phyloP scores from a whole-genome alignment of 768 basidiomycete species.

The Suillus discolor region DNA sequence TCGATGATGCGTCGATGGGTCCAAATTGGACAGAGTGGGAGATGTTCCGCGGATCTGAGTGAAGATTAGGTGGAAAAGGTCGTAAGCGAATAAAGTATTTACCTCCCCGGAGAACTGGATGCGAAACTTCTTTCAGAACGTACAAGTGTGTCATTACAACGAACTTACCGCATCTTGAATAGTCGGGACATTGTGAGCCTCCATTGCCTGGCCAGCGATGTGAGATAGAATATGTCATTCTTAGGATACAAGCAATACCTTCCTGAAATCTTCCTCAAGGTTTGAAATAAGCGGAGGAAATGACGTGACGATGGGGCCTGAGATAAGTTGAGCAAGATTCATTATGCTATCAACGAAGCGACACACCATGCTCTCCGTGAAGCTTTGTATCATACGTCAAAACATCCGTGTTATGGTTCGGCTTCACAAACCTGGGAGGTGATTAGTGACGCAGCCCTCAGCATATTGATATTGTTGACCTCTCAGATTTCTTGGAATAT shows the following conservation, averaged over 20 bases:
- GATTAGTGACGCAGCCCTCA: background rate
- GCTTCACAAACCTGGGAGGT: conserved; percentile 1
- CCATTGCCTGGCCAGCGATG: background rate
- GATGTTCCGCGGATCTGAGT: background rate
- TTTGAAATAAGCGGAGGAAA: background rate
- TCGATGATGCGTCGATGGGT: background rate
- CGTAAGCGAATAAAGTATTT: background rate
- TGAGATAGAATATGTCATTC: background rate
- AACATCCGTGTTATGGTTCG: background rate
- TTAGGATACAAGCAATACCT: background rate
- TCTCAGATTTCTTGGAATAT: conserved; percentile 41
- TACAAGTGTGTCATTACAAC: background rate
- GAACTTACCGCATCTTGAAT: background rate
- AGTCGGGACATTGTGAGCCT: background rate
- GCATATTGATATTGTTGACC: conserved; percentile 25
- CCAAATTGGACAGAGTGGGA: background rate
- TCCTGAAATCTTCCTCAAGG: background rate
- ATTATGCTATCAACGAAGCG: background rate
- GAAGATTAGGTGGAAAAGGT: background rate
- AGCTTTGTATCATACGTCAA: background rate
- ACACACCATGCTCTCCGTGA: background rate
- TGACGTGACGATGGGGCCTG: background rate
- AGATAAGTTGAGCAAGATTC: background rate
- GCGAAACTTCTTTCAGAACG: background rate
- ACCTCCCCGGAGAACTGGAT: background rate